Evolutionary conservation across 495 filamentous ascomycete genomes (phyloP), one percentile per base, ranked within the genome.

Genomic region (Aspergillus saccharolyticus): DNA sequence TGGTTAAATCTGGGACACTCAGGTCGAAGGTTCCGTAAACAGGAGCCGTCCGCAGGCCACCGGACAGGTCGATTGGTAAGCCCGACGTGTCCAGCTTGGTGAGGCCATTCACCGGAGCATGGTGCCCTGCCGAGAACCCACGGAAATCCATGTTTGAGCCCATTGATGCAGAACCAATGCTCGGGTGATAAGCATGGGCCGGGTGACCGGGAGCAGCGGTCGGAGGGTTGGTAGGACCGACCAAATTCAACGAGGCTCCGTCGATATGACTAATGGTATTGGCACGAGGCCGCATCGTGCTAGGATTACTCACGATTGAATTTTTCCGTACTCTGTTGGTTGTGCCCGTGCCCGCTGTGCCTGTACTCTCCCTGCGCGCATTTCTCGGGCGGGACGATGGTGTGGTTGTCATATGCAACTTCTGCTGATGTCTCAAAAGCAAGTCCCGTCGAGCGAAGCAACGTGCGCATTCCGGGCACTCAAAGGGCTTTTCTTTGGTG

Each of bases 401-500:
- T 0, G 91, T 91, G 1, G 89, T 88, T n/a, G 91, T 95, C 85
- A 96, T 89, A 67, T 99, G 94, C 15, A 99, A 81, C 78, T 99
- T 99, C 79, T 99, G 94, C 77, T 99, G 94, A 73, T 99, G 94
- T 24, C 94, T 83, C 56, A 99, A 77, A 53, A 99, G 83, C 57
- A 99, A 73, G 70, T 99, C 94, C 56, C 94, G 83, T 33, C 94
- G 84, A 28, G 94, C 94, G 76, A 99, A 99, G 79, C 94, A 97
- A 67, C 94, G 78, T 19, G 89, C 80, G 68, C 94, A 99, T 70
- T 97, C 91, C 21, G 93, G 92, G 61, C 94, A 99, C 69, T 96
- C 93, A 67, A 99, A 99, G 2, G 94, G 94, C 78, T 98, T 98
- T 70, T 99, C 94, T 69, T 99, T 99, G 12, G 94, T 99, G 65